phyloP scores from a whole-genome alignment of 345 rosid species.

The Abelmoschus esculentus region DNA sequence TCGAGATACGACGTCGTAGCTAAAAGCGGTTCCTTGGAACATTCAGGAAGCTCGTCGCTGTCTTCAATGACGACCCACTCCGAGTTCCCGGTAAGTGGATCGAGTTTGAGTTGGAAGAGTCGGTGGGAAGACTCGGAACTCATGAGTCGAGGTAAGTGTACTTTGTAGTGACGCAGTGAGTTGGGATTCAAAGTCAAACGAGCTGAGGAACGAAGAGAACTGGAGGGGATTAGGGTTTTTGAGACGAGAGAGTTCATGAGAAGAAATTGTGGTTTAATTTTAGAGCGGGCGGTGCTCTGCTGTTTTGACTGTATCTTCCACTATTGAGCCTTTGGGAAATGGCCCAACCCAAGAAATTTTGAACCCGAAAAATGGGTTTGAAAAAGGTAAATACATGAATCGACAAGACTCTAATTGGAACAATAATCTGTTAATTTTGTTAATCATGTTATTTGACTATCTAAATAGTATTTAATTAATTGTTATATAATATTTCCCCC shows the following conservation, averaged over 20 bases:
- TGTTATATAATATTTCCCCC: too few species aligned
- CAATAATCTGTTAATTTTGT: too few species aligned
- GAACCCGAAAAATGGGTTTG: neutral
- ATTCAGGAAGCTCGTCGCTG: constrained; percentile 23
- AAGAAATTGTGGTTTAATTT: too few species aligned
- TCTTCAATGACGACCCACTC: constrained; percentile 64
- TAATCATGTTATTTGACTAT: too few species aligned
- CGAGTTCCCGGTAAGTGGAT: constrained; percentile 58
- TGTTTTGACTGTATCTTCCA: neutral
- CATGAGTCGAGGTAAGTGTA: constrained; percentile 31
- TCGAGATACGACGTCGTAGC: constrained; percentile 63
- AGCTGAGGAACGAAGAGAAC: constrained; percentile 3
- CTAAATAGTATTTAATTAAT: too few species aligned
- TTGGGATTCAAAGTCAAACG: constrained; percentile 6
- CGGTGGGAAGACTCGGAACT: constrained; percentile 34
- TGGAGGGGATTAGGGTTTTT: constrained; percentile 23
- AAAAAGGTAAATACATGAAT: too few species aligned
- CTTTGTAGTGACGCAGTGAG: constrained; percentile 9
- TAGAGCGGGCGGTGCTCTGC: neutral
- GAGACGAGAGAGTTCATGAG: constrained; percentile 18
- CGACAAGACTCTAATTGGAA: too few species aligned
- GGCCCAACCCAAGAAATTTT: neutral
- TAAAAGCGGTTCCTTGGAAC: constrained; percentile 30
- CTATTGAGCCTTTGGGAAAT: neutral
- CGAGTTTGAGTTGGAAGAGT: constrained; percentile 51